phyloP scores from a whole-genome alignment of 345 rosid genomes.

The Arabidopsis arenosa region DNA sequence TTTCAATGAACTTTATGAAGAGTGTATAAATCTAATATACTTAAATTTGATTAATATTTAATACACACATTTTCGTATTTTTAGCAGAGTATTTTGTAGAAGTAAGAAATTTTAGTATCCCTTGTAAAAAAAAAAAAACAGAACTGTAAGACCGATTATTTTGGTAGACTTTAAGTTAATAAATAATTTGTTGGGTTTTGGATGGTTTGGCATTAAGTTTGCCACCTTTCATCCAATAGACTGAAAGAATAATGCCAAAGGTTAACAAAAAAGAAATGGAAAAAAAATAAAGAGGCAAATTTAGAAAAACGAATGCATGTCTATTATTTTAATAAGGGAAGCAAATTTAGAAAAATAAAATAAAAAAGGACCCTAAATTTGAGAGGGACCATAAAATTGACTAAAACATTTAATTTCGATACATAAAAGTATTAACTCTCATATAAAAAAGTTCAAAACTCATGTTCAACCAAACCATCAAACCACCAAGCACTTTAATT shows the following conservation, averaged over 20 bases:
- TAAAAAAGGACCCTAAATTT: not conserved
- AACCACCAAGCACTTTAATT: conserved; percentile 30
- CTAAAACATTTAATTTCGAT: conserved; percentile 15
- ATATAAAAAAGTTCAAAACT: conserved; percentile 22
- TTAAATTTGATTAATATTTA: not conserved
- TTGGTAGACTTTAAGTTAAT: not conserved
- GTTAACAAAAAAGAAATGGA: not conserved
- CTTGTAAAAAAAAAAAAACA: too few relatives aligned
- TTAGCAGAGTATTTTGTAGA: not conserved
- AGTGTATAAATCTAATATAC: not conserved
- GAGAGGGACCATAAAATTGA: conserved; percentile 36
- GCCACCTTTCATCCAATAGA: conserved; percentile 24
- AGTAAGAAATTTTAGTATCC: not conserved
- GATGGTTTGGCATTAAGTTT: conserved; percentile 35
- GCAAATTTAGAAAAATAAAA: conserved; percentile 1
- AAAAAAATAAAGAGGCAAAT: not conserved
- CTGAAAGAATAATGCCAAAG: conserved; percentile 26
- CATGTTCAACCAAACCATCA: conserved; percentile 46
- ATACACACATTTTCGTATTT: not conserved
- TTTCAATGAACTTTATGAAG: not conserved
- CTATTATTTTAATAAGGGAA: not conserved
- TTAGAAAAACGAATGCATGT: conserved; percentile 8
- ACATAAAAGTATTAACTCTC: conserved; percentile 27
- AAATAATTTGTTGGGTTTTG: conserved; percentile 1
- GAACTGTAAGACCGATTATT: too few relatives aligned